Evolutionary conservation across 176 grass and related monocot species (phyloP).

Genomic region (Aegilops bicornis): DNA sequence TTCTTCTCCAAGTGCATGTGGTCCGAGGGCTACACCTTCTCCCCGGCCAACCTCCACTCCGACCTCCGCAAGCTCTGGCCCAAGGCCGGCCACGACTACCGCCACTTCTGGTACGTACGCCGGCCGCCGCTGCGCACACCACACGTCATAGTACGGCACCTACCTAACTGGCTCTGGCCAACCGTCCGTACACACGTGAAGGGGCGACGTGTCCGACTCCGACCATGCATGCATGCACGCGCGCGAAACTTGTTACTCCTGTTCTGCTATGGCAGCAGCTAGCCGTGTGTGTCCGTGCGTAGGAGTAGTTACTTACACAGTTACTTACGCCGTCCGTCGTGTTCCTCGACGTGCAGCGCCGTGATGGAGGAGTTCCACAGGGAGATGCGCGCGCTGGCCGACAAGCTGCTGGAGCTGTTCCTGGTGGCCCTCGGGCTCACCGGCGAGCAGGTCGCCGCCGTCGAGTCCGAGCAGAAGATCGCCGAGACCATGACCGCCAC

Average conservation of each 20-base stretch:
- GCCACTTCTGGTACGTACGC: conserved; percentile 67
- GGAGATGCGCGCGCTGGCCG: conserved; percentile 60
- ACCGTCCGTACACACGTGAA: background rate
- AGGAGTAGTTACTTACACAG: too few species aligned
- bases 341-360: conserved; percentile 42
- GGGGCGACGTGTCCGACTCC: background rate
- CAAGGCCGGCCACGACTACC: conserved; percentile 57
- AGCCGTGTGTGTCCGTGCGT: background rate
- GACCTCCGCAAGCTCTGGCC: conserved; percentile 93
- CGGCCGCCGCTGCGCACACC: background rate
- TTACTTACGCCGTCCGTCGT: background rate
- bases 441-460: conserved; percentile 42
- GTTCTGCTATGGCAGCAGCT: background rate
- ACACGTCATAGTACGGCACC: background rate
- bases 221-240: conserved; percentile 17
- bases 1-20: conserved; percentile 99
- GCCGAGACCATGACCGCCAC: conserved; percentile 48
- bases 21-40: conserved; percentile 99
- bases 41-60: conserved; percentile 50
- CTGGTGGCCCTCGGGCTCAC: conserved; percentile 69
- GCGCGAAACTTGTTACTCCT: background rate
- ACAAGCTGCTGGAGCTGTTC: conserved; percentile 56
- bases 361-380: conserved; percentile 89
- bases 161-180: background rate
- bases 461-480: conserved; percentile 34